These are phyloP conservation scores for Phytopythium mirpurense DNA, from an alignment of 352 stramenopile genomes.

Conservation along the genomic window DNA sequence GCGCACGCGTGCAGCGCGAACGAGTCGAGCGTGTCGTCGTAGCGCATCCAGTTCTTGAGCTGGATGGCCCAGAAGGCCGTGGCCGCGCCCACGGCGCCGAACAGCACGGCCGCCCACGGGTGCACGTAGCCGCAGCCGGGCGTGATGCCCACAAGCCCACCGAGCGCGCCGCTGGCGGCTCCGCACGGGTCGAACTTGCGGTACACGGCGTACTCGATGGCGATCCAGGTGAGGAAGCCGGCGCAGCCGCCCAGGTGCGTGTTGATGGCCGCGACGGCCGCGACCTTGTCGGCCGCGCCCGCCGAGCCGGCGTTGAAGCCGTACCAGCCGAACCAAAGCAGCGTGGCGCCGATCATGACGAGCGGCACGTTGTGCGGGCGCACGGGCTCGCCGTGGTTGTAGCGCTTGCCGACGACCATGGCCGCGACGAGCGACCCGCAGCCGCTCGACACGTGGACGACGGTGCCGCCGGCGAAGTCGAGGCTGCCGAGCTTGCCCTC, in stretches of 20 bases:
- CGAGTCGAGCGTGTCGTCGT: conserved; percentile 30
- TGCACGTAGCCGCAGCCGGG: conserved; percentile 20
- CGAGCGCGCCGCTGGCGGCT: conserved; percentile 15
- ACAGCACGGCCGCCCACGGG: conserved; percentile 19
- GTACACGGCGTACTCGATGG: conserved; percentile 11
- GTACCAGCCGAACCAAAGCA: conserved; percentile 36
- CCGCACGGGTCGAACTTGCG: conserved; percentile 17
- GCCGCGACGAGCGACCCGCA: conserved; percentile 21
- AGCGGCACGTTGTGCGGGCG: conserved; percentile 33
- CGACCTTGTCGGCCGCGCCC: conserved; percentile 14
- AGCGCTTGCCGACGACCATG: conserved; percentile 20
- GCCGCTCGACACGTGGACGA: conserved; percentile 37
- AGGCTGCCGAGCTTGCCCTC: conserved; percentile 13
- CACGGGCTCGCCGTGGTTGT: conserved; percentile 17
- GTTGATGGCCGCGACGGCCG: conserved; percentile 22
- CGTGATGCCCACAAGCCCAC: conserved; percentile 23
- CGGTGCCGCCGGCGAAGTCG: conserved; percentile 42
- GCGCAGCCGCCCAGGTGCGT: conserved; percentile 18
- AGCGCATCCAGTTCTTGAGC: conserved; percentile 17
- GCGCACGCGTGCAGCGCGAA: conserved; percentile 20
- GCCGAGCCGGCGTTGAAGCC: conserved; percentile 29
- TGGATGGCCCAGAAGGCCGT: conserved; percentile 9
- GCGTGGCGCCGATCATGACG: conserved; percentile 24
- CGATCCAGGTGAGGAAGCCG: conserved; percentile 21
- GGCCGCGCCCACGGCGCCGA: conserved; percentile 16